phyloP scores from a whole-genome alignment of 2,329 filamentous ascomycete genomes.

The Xylaria sp. region DNA sequence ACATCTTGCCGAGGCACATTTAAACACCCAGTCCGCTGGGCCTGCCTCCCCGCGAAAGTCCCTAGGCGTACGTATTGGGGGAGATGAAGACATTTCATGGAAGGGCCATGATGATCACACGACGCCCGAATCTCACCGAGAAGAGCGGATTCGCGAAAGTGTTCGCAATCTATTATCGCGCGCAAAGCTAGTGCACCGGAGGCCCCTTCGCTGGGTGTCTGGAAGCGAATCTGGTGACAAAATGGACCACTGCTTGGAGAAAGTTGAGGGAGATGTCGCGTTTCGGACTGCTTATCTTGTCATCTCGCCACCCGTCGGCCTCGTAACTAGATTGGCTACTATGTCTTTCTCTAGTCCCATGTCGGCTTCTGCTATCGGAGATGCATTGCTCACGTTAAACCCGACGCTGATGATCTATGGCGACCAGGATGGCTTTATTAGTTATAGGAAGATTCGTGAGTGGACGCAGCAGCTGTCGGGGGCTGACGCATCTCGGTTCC shows the following conservation, averaged over 20 bases:
- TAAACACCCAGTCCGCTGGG: constrained; percentile 56
- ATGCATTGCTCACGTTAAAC: constrained; percentile 66
- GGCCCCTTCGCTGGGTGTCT: constrained; percentile 38
- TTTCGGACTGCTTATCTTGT: constrained; percentile 67
- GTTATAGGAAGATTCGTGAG: constrained; percentile 68
- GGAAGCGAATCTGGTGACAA: constrained; percentile 20
- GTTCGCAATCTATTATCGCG: constrained; percentile 60
- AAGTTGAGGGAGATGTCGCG: constrained; percentile 50
- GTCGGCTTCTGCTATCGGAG: constrained; percentile 48
- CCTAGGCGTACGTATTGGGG: constrained; percentile 60
- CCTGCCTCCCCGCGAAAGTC: constrained; percentile 48
- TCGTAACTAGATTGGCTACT: constrained; percentile 70
- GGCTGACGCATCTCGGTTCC: constrained; percentile 57
- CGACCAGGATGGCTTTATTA: constrained; percentile 77
- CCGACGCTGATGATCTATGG: constrained; percentile 79
- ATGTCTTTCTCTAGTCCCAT: constrained; percentile 60
- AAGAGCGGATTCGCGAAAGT: constrained; percentile 59
- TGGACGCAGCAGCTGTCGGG: constrained; percentile 70
- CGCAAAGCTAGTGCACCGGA: constrained; percentile 48
- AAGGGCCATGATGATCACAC: constrained; percentile 53
- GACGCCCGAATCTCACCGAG: constrained; percentile 50
- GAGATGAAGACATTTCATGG: constrained; percentile 57
- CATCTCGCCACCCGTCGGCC: constrained; percentile 72
- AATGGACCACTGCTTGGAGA: constrained; percentile 43
- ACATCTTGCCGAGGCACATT: constrained; percentile 71